These are phyloP conservation scores for Salix dunnii DNA, from an alignment of 345 rosid genomes.

Conservation along the genomic window DNA sequence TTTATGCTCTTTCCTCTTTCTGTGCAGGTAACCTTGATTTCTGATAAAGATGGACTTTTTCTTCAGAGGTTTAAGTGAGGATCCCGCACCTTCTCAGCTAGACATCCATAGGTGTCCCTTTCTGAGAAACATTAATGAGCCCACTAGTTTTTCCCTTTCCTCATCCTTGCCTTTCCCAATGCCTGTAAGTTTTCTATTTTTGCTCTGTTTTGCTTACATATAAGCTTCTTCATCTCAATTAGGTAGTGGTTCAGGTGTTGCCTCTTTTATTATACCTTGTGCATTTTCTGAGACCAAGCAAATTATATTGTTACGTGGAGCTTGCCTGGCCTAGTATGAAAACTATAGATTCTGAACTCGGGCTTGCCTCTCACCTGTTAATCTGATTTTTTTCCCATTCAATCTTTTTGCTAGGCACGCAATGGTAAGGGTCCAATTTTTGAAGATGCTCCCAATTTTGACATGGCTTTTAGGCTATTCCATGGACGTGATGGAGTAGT, in stretches of 20 bases:
- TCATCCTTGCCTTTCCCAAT: slow-evolving; percentile 59
- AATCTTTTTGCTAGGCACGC: slow-evolving; percentile 38
- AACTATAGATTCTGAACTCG: neutral
- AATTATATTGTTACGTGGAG: neutral
- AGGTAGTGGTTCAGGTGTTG: neutral
- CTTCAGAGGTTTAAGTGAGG: slow-evolving; percentile 52
- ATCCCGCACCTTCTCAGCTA: slow-evolving; percentile 40
- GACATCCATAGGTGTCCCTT: slow-evolving; percentile 80
- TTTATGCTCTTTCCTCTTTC: neutral
- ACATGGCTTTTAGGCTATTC: slow-evolving; percentile 83
- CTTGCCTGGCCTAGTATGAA: neutral
- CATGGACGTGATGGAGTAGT: slow-evolving; percentile 95
- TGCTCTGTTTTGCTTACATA: neutral
- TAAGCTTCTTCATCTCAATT: slow-evolving; percentile 3
- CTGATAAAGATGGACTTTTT: slow-evolving; percentile 48
- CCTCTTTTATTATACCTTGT: neutral
- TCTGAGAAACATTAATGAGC: slow-evolving; percentile 94
- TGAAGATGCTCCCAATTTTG: slow-evolving; percentile 98
- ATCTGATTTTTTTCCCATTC: neutral
- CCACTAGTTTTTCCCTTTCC: slow-evolving; percentile 78
- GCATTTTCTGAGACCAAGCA: neutral
- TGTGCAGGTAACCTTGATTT: slow-evolving; percentile 31
- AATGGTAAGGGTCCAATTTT: slow-evolving; percentile 83
- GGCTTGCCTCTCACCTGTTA: neutral
- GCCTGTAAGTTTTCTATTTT: slow-evolving; percentile 56